These are phyloP conservation scores for Hortaea werneckii DNA, from an alignment of 2,329 filamentous ascomycete species.

Conservation along the genomic window DNA sequence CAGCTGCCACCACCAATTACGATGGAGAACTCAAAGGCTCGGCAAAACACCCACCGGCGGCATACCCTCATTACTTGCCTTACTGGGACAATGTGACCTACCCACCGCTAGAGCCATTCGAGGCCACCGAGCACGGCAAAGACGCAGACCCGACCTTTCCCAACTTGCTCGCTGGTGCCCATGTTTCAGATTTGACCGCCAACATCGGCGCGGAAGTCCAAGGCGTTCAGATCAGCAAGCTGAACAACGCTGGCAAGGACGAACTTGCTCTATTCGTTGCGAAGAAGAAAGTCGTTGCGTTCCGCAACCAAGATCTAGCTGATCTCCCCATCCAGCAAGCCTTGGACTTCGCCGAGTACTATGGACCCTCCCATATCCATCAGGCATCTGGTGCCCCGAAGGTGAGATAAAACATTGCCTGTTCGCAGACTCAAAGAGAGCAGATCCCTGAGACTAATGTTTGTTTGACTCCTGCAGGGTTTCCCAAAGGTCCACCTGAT, in stretches of 20 bases:
- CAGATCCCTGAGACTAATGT: no score
- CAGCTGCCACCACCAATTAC: conserved; percentile 34
- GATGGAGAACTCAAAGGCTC: conserved; percentile 46
- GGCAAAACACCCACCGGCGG: conserved; percentile 43
- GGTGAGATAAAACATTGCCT: background rate
- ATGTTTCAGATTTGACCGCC: conserved; percentile 54
- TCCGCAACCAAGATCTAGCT: conserved; percentile 60
- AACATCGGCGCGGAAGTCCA: conserved; percentile 63
- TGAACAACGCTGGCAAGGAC: conserved; percentile 60
- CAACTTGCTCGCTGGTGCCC: conserved; percentile 51
- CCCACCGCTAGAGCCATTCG: conserved; percentile 56
- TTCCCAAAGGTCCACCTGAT: conserved; percentile 70
- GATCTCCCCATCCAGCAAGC: conserved; percentile 60
- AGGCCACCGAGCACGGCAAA: conserved; percentile 65
- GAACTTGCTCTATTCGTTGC: conserved; percentile 67
- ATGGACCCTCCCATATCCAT: conserved; percentile 73
- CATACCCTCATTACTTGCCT: conserved; percentile 55
- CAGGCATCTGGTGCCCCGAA: conserved; percentile 66
- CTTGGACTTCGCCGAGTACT: conserved; percentile 61
- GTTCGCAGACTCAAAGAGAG: no score
- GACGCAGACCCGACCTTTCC: conserved; percentile 61
- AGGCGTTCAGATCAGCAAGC: conserved; percentile 60
- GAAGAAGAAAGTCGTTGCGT: conserved; percentile 67
- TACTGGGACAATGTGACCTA: conserved; percentile 36
- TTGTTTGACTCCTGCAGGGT: conserved; percentile 28